Conservation (phyloP, 148 eudicot species). For the Rheum nobile region DNA sequence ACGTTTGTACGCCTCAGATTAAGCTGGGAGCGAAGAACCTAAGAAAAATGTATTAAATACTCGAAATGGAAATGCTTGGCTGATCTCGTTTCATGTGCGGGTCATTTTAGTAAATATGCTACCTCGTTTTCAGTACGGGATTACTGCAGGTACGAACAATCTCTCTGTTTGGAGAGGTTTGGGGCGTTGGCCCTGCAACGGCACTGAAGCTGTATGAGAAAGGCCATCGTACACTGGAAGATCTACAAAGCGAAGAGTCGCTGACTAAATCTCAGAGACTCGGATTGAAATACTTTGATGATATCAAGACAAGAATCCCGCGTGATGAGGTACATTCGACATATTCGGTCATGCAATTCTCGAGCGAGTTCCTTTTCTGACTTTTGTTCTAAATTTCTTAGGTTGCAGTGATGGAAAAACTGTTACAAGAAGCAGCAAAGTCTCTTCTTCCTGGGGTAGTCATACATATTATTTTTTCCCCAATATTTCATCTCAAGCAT, state of each 20-base stretch:
- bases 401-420: slow-evolving; percentile 82
- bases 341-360: slow-evolving; percentile 10
- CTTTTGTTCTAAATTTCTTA: slow-evolving; percentile 15
- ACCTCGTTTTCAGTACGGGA: neutral
- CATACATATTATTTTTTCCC: slow-evolving; percentile 5
- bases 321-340: slow-evolving; percentile 62
- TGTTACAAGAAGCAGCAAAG: slow-evolving; percentile 63
- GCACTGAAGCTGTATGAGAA: slow-evolving; percentile 83
- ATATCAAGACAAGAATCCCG: slow-evolving; percentile 88
- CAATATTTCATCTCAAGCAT: neutral
- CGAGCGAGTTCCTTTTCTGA: slow-evolving; percentile 2
- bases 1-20: neutral
- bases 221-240: slow-evolving; percentile 74
- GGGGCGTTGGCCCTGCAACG: slow-evolving; percentile 98
- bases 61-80: neutral
- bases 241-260: slow-evolving; percentile 61
- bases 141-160: slow-evolving; percentile 59
- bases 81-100: neutral
- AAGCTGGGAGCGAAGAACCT: neutral
- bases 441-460: slow-evolving; percentile 78
- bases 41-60: neutral
- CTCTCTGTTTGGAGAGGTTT: slow-evolving; percentile 80
- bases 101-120: neutral
- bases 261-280: slow-evolving; percentile 58
- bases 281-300: slow-evolving; percentile 84